These are phyloP conservation scores for Phytophthora chlamydospora DNA, from an alignment of 352 stramenopile species.

Conservation along the genomic window DNA sequence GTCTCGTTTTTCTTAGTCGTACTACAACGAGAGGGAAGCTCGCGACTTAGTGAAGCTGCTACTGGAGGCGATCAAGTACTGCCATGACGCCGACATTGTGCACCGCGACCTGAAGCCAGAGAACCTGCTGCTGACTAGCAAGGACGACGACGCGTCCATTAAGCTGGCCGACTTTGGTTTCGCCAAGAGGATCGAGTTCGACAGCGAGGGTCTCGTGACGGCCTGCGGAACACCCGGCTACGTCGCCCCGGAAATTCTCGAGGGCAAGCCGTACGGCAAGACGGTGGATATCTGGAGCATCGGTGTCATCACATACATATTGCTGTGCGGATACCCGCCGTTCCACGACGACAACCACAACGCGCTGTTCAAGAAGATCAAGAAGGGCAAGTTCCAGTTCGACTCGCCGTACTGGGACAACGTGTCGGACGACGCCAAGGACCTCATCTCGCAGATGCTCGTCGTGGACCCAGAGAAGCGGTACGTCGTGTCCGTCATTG, in stretches of 20 bases:
- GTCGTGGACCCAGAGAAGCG: conserved; percentile 90
- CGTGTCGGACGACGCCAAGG: conserved; percentile 94
- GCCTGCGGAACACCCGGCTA: conserved; percentile 86
- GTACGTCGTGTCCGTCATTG: conserved; percentile 29
- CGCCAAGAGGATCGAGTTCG: conserved; percentile 83
- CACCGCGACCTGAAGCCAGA: conserved; percentile 88
- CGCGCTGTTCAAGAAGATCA: conserved; percentile 95
- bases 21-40: conserved; percentile 91
- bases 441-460: conserved; percentile 94
- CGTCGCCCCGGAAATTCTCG: conserved; percentile 83
- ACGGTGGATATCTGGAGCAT: conserved; percentile 91
- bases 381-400: conserved; percentile 94
- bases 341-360: conserved; percentile 95
- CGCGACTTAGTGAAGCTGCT: conserved; percentile 86
- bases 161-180: conserved; percentile 90
- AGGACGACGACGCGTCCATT: conserved; percentile 85
- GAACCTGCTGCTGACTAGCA: conserved; percentile 82
- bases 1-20: conserved; percentile 60
- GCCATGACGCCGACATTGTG: conserved; percentile 85
- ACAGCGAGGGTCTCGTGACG: conserved; percentile 72
- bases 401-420: conserved; percentile 96
- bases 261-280: conserved; percentile 81
- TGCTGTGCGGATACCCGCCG: conserved; percentile 86
- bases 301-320: conserved; percentile 89
- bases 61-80: conserved; percentile 90